phyloP scores from a whole-genome alignment of 176 grass and related monocot species.

The Stipa capillata region DNA sequence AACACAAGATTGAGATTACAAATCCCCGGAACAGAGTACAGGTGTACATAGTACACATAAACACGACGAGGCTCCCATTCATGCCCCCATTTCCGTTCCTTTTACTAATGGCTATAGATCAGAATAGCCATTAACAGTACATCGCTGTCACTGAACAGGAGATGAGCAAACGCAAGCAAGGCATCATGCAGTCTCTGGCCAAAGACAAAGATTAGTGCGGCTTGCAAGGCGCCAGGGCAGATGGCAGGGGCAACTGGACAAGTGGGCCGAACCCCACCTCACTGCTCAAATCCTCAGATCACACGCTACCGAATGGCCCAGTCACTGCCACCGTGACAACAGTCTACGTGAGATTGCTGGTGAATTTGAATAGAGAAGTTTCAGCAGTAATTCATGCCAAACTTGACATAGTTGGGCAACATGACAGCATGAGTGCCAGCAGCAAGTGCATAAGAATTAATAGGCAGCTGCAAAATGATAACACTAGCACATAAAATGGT shows the following conservation, averaged over 20 bases:
- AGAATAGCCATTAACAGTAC: not conserved
- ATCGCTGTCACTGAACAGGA: not conserved
- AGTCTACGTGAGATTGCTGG: not conserved
- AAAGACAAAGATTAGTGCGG: conserved; percentile 32
- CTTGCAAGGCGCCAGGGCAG: not conserved
- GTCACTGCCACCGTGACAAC: not conserved
- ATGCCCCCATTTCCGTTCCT: not conserved
- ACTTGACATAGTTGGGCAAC: too few relatives aligned
- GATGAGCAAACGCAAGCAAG: not conserved
- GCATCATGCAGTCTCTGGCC: not conserved
- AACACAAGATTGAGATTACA: too few relatives aligned
- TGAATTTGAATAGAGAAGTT: not conserved
- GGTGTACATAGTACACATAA: too few relatives aligned
- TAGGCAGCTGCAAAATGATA: too few relatives aligned
- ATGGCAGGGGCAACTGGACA: not conserved
- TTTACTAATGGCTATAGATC: not conserved
- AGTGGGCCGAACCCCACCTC: not conserved
- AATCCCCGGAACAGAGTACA: too few relatives aligned
- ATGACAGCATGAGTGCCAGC: too few relatives aligned
- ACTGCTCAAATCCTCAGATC: not conserved
- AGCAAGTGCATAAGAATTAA: too few relatives aligned
- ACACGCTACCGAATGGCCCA: not conserved
- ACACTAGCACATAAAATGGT: too few relatives aligned
- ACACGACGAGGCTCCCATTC: too few relatives aligned
- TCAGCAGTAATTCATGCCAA: too few relatives aligned